phyloP scores from a whole-genome alignment of 768 basidiomycete genomes.

The Floccularia luteovirens region DNA sequence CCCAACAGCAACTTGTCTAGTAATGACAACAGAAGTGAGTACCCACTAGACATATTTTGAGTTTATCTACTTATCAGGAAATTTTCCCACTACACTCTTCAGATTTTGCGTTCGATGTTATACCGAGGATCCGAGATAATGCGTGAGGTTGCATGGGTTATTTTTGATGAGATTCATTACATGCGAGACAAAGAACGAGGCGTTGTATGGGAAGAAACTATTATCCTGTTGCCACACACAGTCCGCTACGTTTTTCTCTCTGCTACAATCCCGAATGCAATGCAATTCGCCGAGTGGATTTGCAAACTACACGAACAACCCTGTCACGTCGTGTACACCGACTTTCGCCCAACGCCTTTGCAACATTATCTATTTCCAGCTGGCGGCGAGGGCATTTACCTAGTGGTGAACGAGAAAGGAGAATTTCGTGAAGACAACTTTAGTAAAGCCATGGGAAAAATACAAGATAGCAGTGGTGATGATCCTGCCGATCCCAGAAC shows the following conservation, averaged over 20 bases:
- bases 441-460: conserved; percentile 92
- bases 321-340: conserved; percentile 98
- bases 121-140: conserved; percentile 98
- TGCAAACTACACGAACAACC: conserved; percentile 96
- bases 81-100: conserved; percentile 3
- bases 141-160: conserved; percentile 99
- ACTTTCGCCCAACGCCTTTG: conserved; percentile 95
- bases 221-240: conserved; percentile 92
- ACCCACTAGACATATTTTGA: not conserved
- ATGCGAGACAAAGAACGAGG: conserved; percentile 99
- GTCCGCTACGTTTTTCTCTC: conserved; percentile 99
- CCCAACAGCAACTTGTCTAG: conserved; percentile 91
- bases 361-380: conserved; percentile 98
- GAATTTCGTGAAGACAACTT: conserved; percentile 98
- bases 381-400: conserved; percentile 93
- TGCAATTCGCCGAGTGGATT: conserved; percentile 99
- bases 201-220: conserved; percentile 99
- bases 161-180: conserved; percentile 99
- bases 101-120: conserved; percentile 98
- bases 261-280: conserved; percentile 97
- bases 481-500: conserved; percentile 84
- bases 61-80: conserved; percentile 2
- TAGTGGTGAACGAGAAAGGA: conserved; percentile 98
- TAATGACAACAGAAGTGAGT: conserved; percentile 97
- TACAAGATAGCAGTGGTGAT: conserved; percentile 79